phyloP scores from a whole-genome alignment of 2,329 filamentous ascomycete species.

The Beauveria medogensis region DNA sequence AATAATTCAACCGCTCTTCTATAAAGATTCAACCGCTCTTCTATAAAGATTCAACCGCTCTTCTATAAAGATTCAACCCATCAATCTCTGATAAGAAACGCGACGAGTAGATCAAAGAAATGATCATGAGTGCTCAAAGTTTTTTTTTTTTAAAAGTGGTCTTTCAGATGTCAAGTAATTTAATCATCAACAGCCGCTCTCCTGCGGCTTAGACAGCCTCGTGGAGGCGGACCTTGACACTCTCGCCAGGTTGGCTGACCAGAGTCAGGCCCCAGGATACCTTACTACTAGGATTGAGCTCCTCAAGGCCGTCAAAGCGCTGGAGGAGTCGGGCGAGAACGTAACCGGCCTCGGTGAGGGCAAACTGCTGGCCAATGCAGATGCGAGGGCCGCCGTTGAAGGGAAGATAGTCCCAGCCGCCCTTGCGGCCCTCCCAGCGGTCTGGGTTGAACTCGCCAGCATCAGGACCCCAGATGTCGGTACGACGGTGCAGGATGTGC shows the following conservation, averaged over 20 bases:
- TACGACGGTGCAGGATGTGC: constrained; percentile 25
- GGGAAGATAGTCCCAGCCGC: constrained; percentile 26
- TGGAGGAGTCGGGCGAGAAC: constrained; percentile 14
- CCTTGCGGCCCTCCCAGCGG: constrained; percentile 25
- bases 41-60: too few relatives aligned
- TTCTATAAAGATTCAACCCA: background rate
- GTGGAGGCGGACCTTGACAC: constrained; percentile 10
- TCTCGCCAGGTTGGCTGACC: constrained; percentile 10
- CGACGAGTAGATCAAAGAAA: background rate
- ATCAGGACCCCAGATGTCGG: constrained; percentile 28
- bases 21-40: too few relatives aligned
- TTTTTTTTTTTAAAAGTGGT: background rate
- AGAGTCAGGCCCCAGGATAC: constrained; percentile 9
- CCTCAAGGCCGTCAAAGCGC: constrained; percentile 15
- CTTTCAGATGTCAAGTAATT: background rate
- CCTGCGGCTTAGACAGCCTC: background rate
- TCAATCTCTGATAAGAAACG: background rate
- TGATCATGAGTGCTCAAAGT: background rate
- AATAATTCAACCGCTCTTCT: too few relatives aligned
- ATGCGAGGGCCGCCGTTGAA: constrained; percentile 30
- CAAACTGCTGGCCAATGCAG: constrained; percentile 28
- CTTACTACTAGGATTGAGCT: background rate
- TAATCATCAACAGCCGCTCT: background rate
- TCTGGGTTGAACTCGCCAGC: constrained; percentile 22
- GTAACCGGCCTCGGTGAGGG: constrained; percentile 19